Evolutionary conservation across 2,329 filamentous ascomycete species (phyloP).

Genomic region (Aspergillus thermomutatus): DNA sequence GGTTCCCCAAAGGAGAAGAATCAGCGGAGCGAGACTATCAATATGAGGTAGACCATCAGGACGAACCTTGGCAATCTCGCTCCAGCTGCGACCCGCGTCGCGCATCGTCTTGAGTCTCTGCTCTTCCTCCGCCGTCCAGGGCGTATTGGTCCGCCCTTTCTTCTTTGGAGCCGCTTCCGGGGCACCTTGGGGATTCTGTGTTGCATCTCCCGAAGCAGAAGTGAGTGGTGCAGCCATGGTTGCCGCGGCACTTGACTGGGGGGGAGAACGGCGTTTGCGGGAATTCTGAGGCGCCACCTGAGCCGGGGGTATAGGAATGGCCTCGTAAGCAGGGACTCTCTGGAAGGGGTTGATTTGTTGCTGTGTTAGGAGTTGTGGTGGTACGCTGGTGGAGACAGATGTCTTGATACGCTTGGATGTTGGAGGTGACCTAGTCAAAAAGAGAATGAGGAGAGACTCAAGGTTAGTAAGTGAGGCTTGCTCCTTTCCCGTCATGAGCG

Average conservation of each 20-base stretch:
- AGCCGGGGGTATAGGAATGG: conserved; percentile 39
- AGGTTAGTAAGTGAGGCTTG: conserved; percentile 1
- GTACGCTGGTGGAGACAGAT: conserved; percentile 32
- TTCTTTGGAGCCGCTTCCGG: conserved; percentile 52
- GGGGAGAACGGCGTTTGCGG: conserved; percentile 45
- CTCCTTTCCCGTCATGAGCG: background rate
- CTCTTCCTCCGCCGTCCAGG: conserved; percentile 95
- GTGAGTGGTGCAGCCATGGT: conserved; percentile 35
- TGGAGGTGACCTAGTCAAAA: conserved; percentile 35
- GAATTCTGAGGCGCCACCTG: conserved; percentile 36
- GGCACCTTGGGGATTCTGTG: conserved; percentile 21
- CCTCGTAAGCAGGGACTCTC: conserved; percentile 34
- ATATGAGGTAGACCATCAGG: background rate
- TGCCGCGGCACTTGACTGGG: conserved; percentile 32
- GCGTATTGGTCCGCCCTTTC: conserved; percentile 97
- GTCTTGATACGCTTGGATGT: conserved; percentile 43
- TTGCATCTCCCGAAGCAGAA: conserved; percentile 28
- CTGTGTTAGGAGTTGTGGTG: conserved; percentile 36
- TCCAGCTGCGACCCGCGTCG: conserved; percentile 91
- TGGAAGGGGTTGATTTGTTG: conserved; percentile 37
- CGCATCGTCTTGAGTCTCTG: conserved; percentile 89
- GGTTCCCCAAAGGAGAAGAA: conserved; percentile 5
- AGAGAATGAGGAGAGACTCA: conserved; percentile 4
- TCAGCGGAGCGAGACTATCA: background rate
- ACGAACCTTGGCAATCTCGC: conserved; percentile 90